Conservation (phyloP, 2,329 filamentous ascomycete genomes). For the Arachnomyces sp. region DNA sequence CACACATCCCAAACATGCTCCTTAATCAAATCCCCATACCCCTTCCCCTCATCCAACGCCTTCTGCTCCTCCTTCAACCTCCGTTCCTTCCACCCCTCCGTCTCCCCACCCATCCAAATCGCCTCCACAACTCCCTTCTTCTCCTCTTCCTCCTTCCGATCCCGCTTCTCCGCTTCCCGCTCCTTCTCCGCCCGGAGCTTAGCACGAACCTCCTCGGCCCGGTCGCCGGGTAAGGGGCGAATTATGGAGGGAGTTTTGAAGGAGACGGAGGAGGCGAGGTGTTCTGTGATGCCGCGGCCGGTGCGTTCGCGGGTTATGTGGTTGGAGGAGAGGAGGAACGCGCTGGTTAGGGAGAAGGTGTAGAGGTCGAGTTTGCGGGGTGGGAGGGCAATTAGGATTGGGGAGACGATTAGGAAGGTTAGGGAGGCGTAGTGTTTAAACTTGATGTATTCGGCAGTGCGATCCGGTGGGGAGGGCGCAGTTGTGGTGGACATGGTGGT, state of each 20-base stretch:
- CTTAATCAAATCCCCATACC: constrained; percentile 39
- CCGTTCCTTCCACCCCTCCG: constrained; percentile 30
- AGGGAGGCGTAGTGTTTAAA: constrained; percentile 36
- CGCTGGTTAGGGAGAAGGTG: constrained; percentile 46
- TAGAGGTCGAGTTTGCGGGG: constrained; percentile 57
- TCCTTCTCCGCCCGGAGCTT: constrained; percentile 11
- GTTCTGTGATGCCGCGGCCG: constrained; percentile 29
- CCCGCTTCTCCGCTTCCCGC: constrained; percentile 17
- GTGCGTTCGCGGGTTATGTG: constrained; percentile 39
- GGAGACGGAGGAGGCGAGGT: constrained; percentile 16
- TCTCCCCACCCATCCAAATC: constrained; percentile 30
- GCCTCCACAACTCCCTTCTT: constrained; percentile 12
- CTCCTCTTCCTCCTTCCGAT: constrained; percentile 13
- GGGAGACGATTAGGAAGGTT: constrained; percentile 44
- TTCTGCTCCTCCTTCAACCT: constrained; percentile 34
- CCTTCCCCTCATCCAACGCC: constrained; percentile 29
- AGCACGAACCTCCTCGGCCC: constrained; percentile 13
- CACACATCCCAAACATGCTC: constrained; percentile 37
- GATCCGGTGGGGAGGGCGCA: constrained; percentile 11
- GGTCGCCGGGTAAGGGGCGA: constrained; percentile 13
- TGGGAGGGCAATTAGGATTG: constrained; percentile 48
- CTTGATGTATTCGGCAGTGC: constrained; percentile 30
- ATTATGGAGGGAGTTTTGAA: constrained; percentile 6
- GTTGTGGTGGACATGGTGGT: constrained; percentile 5
- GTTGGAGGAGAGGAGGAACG: constrained; percentile 44